A percentile compares a stretch with the other conserved stretches of the same genome.
Evolutionary conservation across 805 yeast genomes (phyloP).

Genomic region (Hanseniaspora clermontiae): DNA sequence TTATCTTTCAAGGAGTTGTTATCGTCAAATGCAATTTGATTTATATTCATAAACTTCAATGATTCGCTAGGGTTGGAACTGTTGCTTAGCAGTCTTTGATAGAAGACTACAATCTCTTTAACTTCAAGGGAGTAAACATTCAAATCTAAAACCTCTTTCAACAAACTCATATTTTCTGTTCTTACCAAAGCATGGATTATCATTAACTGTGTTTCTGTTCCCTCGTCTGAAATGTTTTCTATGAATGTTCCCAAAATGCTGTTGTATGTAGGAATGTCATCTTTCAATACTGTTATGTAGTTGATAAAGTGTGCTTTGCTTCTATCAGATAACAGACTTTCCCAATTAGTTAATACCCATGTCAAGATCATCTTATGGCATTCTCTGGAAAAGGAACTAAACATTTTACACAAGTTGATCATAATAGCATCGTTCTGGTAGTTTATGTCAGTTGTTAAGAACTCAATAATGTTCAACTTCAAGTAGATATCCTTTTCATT

Average conservation of each 20-base stretch:
- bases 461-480: neutral
- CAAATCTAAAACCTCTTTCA: neutral
- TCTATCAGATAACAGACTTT: neutral
- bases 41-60: slow-evolving; percentile 1
- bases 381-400: neutral
- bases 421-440: slow-evolving; percentile 11
- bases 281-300: neutral
- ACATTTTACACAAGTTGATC: slow-evolving; percentile 5
- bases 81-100: neutral
- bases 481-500: neutral
- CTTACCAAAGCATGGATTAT: neutral
- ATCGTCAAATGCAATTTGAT: neutral
- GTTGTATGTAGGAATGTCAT: neutral
- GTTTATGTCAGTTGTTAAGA: slow-evolving; percentile 9
- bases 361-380: slow-evolving; percentile 1
- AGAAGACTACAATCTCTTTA: neutral
- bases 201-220: slow-evolving; percentile 10
- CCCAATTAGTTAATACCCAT: slow-evolving; percentile 10
- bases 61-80: neutral
- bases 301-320: slow-evolving; percentile 5
- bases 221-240: slow-evolving; percentile 8
- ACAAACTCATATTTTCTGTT: neutral
- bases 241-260: neutral
- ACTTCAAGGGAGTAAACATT: slow-evolving; percentile 6
- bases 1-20: neutral